Evolutionary conservation across 1,284 basidiomycete genomes (phyloP).

Genomic region (Rhodotorula sp.): DNA sequence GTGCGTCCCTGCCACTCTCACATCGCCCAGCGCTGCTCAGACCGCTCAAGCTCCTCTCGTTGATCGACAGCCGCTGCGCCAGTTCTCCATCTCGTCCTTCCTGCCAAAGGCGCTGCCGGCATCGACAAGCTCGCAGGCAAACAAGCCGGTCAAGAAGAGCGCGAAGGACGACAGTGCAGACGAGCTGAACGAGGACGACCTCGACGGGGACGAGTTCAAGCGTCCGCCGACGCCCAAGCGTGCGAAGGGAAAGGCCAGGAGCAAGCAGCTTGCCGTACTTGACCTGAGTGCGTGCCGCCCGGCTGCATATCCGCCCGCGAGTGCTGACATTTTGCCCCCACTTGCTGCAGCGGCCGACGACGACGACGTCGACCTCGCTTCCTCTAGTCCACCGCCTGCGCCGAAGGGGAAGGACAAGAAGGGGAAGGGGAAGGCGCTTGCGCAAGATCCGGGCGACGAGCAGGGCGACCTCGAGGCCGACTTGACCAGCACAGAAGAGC

Average conservation of each 20-base stretch:
- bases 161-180: constrained; percentile 34
- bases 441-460: not conserved
- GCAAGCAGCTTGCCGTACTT: constrained; percentile 50
- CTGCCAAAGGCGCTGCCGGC: constrained; percentile 9
- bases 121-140: not conserved
- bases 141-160: constrained; percentile 1
- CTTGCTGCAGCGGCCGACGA: constrained; percentile 14
- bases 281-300: constrained; percentile 39
- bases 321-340: not conserved
- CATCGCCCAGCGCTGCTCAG: not conserved
- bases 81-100: constrained; percentile 35
- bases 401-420: constrained; percentile 55
- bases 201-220: constrained; percentile 41
- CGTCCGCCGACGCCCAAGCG: constrained; percentile 1
- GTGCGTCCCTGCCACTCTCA: not conserved
- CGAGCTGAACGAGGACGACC: constrained; percentile 25
- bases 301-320: not conserved
- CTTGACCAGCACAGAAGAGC: constrained; percentile 16
- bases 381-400: not conserved
- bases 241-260: constrained; percentile 52
- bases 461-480: not conserved
- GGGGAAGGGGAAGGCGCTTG: constrained; percentile 37
- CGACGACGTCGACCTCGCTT: constrained; percentile 17
- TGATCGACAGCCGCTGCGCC: not conserved
- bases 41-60: not conserved